Base-by-base conservation (phyloP, 148 eudicot species). In the Silene latifolia region DNA sequence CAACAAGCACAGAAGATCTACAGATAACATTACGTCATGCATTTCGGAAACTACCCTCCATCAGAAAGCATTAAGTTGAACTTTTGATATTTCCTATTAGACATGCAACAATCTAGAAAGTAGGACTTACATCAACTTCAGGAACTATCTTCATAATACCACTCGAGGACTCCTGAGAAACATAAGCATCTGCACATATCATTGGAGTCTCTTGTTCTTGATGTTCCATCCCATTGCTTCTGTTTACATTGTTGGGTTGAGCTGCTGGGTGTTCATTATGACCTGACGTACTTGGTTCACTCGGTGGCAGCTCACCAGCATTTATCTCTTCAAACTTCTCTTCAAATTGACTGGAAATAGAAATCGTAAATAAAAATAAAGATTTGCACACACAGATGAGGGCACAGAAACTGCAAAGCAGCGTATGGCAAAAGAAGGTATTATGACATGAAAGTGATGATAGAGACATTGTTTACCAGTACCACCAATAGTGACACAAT, bases 71-170 rank as follows among this genome's bases (percentile, higher is more conserved):
- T 44, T n/a, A 67, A 35, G 10, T n/a, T 54, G 18, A 35, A 63
- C 4, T 15, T 67, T 42, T 42, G 70, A 35, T 39, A n/a, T 67
- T 67, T 67, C n/a, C 12, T n/a, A 63, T 32, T 15, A 47, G 65
- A 72, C 9, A 75, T 56, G 27, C 21, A 73, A 54, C 53, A 73
- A 60, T 67, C 71, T 74, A 35, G 9, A 69, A 56, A 62, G 56
- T 63, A 32, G 32, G 69, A 90, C 98, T 90, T 84, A 94, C 98
- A 80, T 90, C 93, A 72, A 90, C 91, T 80, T 94, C 93, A 71
- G 98, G 98, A 77, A 94, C 92, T 61, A 94, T 90, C 84, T 94
- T 91, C 89, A 90, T 87, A 79, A 94, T 94, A 71, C 98, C 96
- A 78, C 86, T 87, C 47, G 82, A 86, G 76, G 88, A 87, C 78